These are phyloP conservation scores for Fusarium luffae DNA, from an alignment of 2,329 filamentous ascomycete species.

Conservation along the genomic window DNA sequence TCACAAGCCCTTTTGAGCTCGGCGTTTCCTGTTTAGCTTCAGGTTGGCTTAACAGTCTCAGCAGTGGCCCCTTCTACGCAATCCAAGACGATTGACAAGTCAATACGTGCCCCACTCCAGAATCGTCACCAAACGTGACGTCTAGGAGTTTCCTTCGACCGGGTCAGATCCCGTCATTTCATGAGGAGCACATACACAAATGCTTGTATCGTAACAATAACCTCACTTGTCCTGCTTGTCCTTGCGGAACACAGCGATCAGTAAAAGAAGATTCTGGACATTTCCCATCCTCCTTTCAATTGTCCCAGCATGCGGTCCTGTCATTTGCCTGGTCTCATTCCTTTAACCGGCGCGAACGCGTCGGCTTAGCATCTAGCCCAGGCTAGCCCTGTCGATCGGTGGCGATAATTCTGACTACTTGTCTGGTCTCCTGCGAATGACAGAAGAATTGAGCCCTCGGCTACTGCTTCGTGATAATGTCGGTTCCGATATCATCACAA, in stretches of 20 bases:
- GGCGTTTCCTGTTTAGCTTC: slow-evolving; percentile 29
- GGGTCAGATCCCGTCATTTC: background rate
- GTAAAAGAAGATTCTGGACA: background rate
- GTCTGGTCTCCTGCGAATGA: background rate
- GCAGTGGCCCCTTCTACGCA: slow-evolving; percentile 11
- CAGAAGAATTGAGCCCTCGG: background rate
- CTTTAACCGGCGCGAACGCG: slow-evolving; percentile 8
- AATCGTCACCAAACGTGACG: slow-evolving; percentile 31
- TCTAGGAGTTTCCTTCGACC: background rate
- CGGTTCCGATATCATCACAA: background rate
- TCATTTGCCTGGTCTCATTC: slow-evolving; percentile 18
- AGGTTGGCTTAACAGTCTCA: slow-evolving; percentile 22
- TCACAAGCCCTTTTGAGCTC: slow-evolving; percentile 15
- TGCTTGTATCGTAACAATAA: background rate
- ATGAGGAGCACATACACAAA: background rate
- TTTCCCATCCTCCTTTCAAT: background rate
- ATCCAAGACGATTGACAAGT: slow-evolving; percentile 16
- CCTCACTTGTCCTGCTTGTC: background rate
- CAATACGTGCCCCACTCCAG: slow-evolving; percentile 22
- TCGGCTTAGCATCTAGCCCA: slow-evolving; percentile 25
- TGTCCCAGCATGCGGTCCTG: slow-evolving; percentile 7
- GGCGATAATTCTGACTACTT: slow-evolving; percentile 22
- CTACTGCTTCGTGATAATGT: background rate
- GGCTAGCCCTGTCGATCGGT: slow-evolving; percentile 42
- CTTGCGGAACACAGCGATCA: background rate